These are phyloP conservation scores for Ocimum tenuiflorum DNA, from an alignment of 257 asterid genomes.

Conservation along the genomic window DNA sequence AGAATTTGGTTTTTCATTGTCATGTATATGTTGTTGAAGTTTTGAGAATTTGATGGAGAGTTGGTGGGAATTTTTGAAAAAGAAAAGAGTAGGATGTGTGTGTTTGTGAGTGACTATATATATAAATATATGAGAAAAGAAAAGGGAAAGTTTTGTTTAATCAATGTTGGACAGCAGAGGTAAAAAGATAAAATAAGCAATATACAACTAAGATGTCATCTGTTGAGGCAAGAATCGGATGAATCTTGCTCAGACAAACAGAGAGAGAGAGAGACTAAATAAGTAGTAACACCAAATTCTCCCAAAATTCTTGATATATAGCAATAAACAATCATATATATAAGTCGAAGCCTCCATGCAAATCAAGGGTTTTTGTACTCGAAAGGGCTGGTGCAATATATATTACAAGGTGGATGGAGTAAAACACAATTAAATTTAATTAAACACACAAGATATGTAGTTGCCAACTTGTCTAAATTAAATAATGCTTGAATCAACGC, in stretches of 20 bases:
- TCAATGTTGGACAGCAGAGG: constrained; percentile 14
- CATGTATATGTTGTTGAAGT: constrained; percentile 17
- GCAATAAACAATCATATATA: constrained; percentile 19
- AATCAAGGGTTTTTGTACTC: constrained; percentile 16
- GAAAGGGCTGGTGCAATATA: neutral
- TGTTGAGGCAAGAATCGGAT: constrained; percentile 47
- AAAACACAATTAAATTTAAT: constrained; percentile 1
- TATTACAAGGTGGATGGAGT: neutral
- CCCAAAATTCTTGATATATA: constrained; percentile 32
- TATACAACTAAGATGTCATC: neutral
- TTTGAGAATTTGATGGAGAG: constrained; percentile 14
- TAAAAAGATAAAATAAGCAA: neutral
- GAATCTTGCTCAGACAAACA: constrained; percentile 37
- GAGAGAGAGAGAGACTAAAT: constrained; percentile 16
- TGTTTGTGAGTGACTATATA: too few relatives aligned
- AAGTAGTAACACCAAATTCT: constrained; percentile 27
- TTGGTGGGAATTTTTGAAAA: constrained; percentile 27
- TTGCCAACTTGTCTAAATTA: neutral
- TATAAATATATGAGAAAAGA: neutral
- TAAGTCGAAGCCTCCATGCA: constrained; percentile 23
- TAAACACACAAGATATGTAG: neutral
- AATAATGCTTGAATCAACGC: neutral
- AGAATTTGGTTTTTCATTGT: constrained; percentile 29
- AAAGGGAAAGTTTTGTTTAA: neutral
- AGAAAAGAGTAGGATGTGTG: constrained; percentile 11